A percentile compares a stretch with the other conserved stretches of the same genome.
phyloP scores from a whole-genome alignment of 495 filamentous ascomycete species.

The Penicillium paxilli region DNA sequence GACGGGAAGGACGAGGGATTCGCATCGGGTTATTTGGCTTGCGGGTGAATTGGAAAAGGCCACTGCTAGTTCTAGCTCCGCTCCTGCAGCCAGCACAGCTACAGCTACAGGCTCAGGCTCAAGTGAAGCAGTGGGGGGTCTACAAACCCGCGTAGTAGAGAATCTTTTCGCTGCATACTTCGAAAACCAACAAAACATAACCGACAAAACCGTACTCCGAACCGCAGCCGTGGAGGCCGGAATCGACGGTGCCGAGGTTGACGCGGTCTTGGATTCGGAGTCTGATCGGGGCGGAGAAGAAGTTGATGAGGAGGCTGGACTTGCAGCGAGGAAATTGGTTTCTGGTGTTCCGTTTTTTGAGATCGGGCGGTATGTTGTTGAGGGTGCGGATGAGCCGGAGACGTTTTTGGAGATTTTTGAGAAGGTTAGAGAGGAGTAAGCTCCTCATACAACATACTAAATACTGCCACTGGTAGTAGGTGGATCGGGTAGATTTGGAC shows the following conservation, averaged over 20 bases:
- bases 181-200: conserved; percentile 77
- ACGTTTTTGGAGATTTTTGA: conserved; percentile 58
- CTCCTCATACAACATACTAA: too few species aligned
- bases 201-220: conserved; percentile 56
- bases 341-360: conserved; percentile 75
- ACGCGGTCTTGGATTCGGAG: conserved; percentile 59
- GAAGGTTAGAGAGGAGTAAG: conserved; percentile 41
- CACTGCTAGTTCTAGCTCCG: too few species aligned
- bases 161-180: conserved; percentile 74
- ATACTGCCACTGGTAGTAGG: not conserved
- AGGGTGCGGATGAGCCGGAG: conserved; percentile 64
- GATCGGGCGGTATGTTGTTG: conserved; percentile 59
- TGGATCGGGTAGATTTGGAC: not conserved
- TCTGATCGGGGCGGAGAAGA: conserved; percentile 63
- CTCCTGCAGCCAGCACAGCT: too few species aligned
- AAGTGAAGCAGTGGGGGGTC: conserved; percentile 21
- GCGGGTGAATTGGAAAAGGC: conserved; percentile 57
- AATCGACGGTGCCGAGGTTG: conserved; percentile 57
- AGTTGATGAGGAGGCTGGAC: conserved; percentile 69
- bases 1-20: conserved; percentile 76
- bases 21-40: conserved; percentile 72
- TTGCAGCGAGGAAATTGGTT: conserved; percentile 58
- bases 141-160: conserved; percentile 65
- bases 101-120: conserved; percentile 23
- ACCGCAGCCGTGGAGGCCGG: conserved; percentile 65